Base-by-base conservation (phyloP, 495 filamentous ascomycete genomes). In the Hypoxylon lenormandii region DNA sequence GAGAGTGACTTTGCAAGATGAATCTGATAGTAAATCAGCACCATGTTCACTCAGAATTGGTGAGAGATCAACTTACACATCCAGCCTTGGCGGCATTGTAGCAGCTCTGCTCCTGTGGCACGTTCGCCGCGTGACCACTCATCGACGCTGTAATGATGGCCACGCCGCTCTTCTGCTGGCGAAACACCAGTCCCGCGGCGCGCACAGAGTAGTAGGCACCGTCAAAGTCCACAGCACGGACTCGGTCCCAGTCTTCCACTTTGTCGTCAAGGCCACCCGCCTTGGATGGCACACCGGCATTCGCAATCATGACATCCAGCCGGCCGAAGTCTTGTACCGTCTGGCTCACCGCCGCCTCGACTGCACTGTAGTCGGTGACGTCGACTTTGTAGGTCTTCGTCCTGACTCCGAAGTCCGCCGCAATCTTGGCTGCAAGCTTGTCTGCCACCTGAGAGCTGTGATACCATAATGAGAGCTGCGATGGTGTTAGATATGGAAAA, bases 281-380 rank as follows among this genome's bases (percentile, higher is more conserved):
- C 75, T 85, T 82, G 59, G 88, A 87, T 0, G 89, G 90, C 19
- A 83, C 81, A 18, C 89, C 89, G 18, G 89, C 89, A 69, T 92
- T 90, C 72, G 88, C 88, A 63, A 97, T 83, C 56, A 97, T 78
- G 28, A 97, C 91, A 74, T 97, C 94, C 15, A 97, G 82, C 50
- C 87, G 84, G 15, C 92, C 92, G 79, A 94, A 97, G 4, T 85
- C 82, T 45, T 89, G 84, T 12, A 93, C 85, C 10, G 91, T 88
- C 75, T 94, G 88, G 48, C 93, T 92, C 37, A 97, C 83, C 11
- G 92, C 90, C 45, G 92, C 89, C 89, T 85, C 60, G 33, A 88
- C 86, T 66, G 77, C 80, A 46, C 80, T 77, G 80, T 81, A 88
- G 78, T 75, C 72, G 63, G 81, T 77, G 36, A 88, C 79, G 55